A percentile compares a stretch with the other conserved stretches of the same genome.
phyloP scores from a whole-genome alignment of 306 rosid genomes.

The Canavalia gladiata region DNA sequence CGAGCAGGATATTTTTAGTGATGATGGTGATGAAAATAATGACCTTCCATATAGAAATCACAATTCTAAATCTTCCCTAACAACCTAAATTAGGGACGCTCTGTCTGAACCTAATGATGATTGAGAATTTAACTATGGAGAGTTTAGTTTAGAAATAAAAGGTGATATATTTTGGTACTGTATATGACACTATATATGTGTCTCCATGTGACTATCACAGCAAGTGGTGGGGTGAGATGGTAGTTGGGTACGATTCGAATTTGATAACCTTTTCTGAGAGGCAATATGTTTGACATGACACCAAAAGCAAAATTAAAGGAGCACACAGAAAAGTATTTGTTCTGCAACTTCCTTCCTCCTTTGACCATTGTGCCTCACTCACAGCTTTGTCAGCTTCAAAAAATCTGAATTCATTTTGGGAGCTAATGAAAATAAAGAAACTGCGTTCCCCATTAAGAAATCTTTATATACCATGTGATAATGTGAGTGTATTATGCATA shows the following conservation, averaged over 20 bases:
- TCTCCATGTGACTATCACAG: constrained; percentile 2
- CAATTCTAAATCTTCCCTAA: constrained; percentile 44
- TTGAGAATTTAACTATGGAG: constrained; percentile 19
- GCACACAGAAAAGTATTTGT: constrained; percentile 26
- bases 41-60: constrained; percentile 9
- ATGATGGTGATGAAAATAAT: constrained; percentile 32
- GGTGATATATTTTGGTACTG: not conserved
- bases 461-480: too few species aligned
- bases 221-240: constrained; percentile 45
- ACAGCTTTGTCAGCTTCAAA: not conserved
- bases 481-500: too few species aligned
- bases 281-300: constrained; percentile 21
- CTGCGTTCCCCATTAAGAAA: too few species aligned
- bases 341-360: not conserved
- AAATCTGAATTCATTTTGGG: not conserved
- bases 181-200: not conserved
- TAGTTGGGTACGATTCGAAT: constrained; percentile 46
- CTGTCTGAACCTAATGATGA: constrained; percentile 35
- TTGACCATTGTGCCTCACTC: not conserved
- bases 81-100: constrained; percentile 12
- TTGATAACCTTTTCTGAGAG: constrained; percentile 14
- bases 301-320: constrained; percentile 1
- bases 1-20: constrained; percentile 17
- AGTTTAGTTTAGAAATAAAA: constrained; percentile 29
- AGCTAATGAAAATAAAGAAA: too few species aligned